Base-by-base conservation (phyloP, 2,329 filamentous ascomycete species). In the Fusarium zealandicum region DNA sequence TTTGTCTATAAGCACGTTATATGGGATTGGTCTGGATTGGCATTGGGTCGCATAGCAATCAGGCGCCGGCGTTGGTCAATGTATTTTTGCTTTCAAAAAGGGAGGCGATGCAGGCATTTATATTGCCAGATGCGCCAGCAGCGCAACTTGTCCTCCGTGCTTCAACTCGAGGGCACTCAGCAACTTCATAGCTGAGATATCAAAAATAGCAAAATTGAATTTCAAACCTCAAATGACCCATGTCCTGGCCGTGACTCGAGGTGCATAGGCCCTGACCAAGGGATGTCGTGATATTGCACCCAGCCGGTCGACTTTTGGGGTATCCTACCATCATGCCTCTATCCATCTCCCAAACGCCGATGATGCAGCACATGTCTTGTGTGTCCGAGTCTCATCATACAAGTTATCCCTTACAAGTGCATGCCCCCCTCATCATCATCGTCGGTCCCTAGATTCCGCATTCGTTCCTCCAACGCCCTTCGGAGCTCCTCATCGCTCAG, bases 401-500 rank as follows among this genome's bases (percentile, higher is more conserved):
- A 25, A 10, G 16, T 17, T 3, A 8, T 27, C 22, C 30, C 13
- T 61, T 69, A 89, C 38, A 90, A 72, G 73, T 90, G 85, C 76
- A 90, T 77, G 1, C 87, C 86, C 16, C 79, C 82, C 4, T 85
- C 80, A 11, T 78, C 67, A 11, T 68, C 78, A 17, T 77, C 77
- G 3, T 78, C 77, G 5, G 72, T 71, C 11, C 68, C 75, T 18
- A 80, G 66, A 6, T 73, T 65, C 39, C 77, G 75, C 72, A 88
- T 76, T 45, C 80, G 80, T 62, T 81, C 81, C 64, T 84, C 80
- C 54, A 89, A 67, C 43, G 78, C 77, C 56, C 78, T 73, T 50
- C 82, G 75, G 47, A 90, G 72, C 69, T 88, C 80, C 58, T 87
- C 83, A 56, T 87, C 85, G 17, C 76, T 78, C 48, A 88, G 59